These are phyloP conservation scores for Nakaseomyces nivariensis DNA, from an alignment of 1,139 yeast species.

Conservation along the genomic window DNA sequence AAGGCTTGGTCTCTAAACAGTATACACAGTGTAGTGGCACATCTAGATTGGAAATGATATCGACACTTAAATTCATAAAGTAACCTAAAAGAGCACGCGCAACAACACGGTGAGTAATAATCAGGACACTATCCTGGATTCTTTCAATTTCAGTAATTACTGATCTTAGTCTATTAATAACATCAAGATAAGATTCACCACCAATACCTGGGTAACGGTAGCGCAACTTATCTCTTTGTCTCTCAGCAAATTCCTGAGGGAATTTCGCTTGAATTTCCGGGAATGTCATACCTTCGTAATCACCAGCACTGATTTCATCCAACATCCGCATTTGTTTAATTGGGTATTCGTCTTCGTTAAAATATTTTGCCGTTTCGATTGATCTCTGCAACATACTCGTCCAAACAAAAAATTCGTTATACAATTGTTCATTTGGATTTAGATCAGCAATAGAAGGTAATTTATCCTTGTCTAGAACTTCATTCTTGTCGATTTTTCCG, in stretches of 20 bases:
- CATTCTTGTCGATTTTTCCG: background rate
- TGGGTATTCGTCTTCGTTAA: slow-evolving; percentile 65
- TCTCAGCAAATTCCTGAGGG: slow-evolving; percentile 71
- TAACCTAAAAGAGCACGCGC: slow-evolving; percentile 81
- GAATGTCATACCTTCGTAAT: slow-evolving; percentile 85
- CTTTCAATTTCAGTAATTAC: slow-evolving; percentile 88
- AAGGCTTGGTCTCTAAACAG: slow-evolving; percentile 84
- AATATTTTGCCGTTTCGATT: slow-evolving; percentile 65
- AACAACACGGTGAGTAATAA: slow-evolving; percentile 85
- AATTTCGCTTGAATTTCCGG: slow-evolving; percentile 60
- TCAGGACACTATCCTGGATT: slow-evolving; percentile 74
- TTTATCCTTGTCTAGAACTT: background rate
- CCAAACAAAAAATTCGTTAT: slow-evolving; percentile 78
- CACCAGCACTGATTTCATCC: slow-evolving; percentile 88
- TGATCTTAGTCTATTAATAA: slow-evolving; percentile 79
- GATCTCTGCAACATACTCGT: slow-evolving; percentile 77
- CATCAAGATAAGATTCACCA: slow-evolving; percentile 91
- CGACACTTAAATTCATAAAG: slow-evolving; percentile 74
- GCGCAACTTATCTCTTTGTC: slow-evolving; percentile 64
- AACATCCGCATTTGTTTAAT: slow-evolving; percentile 87
- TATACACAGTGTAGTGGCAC: slow-evolving; percentile 88
- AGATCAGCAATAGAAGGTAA: slow-evolving; percentile 11
- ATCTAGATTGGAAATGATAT: slow-evolving; percentile 78
- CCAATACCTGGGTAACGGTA: slow-evolving; percentile 94
- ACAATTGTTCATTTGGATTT: slow-evolving; percentile 19